Evolutionary conservation across 305 asterid species (phyloP).

Genomic region (Fraxinus nigra): DNA sequence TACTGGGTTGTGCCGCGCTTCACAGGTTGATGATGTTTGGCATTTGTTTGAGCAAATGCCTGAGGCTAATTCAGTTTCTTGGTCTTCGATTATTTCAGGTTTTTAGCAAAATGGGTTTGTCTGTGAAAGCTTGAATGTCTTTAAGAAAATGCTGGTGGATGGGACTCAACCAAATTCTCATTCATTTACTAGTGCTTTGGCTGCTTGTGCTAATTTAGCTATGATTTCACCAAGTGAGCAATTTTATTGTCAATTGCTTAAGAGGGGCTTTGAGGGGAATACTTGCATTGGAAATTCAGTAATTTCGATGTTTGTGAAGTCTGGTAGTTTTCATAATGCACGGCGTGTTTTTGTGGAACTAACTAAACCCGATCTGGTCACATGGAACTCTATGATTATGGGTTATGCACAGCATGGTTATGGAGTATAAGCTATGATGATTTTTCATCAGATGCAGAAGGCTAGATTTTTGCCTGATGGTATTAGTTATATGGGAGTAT

Average conservation of each 20-base stretch:
- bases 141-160: neutral
- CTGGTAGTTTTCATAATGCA: conserved; percentile 10
- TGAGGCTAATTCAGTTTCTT: conserved; percentile 3
- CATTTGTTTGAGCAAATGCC: neutral
- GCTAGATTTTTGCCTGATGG: conserved; percentile 20
- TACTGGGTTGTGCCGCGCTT: conserved; percentile 19
- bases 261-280: conserved; percentile 24
- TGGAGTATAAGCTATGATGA: conserved; percentile 26
- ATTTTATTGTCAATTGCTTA: conserved; percentile 19
- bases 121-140: conserved; percentile 5
- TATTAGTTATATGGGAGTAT: conserved; percentile 27
- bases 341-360: conserved; percentile 19
- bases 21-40: conserved; percentile 7
- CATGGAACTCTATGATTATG: conserved; percentile 28
- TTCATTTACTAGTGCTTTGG: conserved; percentile 4
- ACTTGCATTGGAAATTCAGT: conserved; percentile 14
- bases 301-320: conserved; percentile 9
- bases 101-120: conserved; percentile 9
- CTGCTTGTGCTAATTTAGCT: conserved; percentile 27
- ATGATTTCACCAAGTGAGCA: conserved; percentile 21
- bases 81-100: conserved; percentile 10
- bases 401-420: conserved; percentile 24
- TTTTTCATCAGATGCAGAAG: conserved; percentile 32
- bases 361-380: conserved; percentile 19
- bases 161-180: conserved; percentile 8